These are phyloP conservation scores for Scedosporium boydii DNA, from an alignment of 2,329 filamentous ascomycete genomes.

Conservation along the genomic window DNA sequence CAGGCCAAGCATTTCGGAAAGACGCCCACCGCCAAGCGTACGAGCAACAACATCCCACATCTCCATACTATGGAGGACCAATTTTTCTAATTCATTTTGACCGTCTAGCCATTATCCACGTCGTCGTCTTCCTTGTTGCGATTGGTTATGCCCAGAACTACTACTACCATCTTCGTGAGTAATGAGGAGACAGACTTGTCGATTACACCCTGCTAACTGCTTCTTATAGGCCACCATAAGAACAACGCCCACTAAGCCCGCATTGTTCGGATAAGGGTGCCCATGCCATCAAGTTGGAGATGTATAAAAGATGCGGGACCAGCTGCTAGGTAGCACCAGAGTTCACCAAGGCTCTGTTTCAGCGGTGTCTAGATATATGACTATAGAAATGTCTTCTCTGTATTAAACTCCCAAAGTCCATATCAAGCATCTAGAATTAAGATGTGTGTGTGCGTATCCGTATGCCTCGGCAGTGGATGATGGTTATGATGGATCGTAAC, in stretches of 20 bases:
- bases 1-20: slow-evolving; percentile 91
- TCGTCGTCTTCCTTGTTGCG: slow-evolving; percentile 65
- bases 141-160: slow-evolving; percentile 96
- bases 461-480: too few relatives aligned
- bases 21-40: slow-evolving; percentile 83
- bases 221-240: slow-evolving; percentile 85
- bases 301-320: slow-evolving; percentile 10
- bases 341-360: background rate
- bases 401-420: background rate
- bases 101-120: slow-evolving; percentile 73
- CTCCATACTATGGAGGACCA: slow-evolving; percentile 15
- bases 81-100: slow-evolving; percentile 12
- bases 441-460: too few relatives aligned
- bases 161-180: slow-evolving; percentile 99
- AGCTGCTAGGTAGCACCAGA: background rate
- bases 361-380: slow-evolving; percentile 1
- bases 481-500: too few relatives aligned
- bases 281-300: slow-evolving; percentile 8
- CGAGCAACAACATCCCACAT: slow-evolving; percentile 22
- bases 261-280: background rate
- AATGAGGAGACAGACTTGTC: background rate
- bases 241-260: slow-evolving; percentile 90
- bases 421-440: background rate
- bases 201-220: slow-evolving; percentile 14
- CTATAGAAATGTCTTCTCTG: background rate